Evolutionary conservation across 768 basidiomycete genomes (phyloP), one percentile per base, ranked within the genome.

Genomic region (Kwoniella bestiolae): DNA sequence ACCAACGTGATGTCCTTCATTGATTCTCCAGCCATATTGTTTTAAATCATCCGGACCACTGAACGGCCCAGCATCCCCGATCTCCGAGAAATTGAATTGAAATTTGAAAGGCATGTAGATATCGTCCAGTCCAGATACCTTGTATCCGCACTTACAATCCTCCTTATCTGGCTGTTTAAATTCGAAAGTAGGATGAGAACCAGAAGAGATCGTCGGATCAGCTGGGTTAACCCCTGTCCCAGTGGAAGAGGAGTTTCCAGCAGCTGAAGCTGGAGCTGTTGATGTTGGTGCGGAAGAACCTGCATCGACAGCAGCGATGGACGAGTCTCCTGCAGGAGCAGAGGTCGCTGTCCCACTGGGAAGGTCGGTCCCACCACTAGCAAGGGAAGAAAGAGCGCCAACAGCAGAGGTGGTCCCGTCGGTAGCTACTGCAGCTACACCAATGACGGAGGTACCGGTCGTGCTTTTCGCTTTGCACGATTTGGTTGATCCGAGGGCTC

Each of bases 71-170:
- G 12, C 14, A 44, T 61, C 49, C 5, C 12, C 32, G 3, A 49
- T 25, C 18, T 12, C 8, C 23, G 60, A 61, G n/a, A 61, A 61
- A 31, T 46, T 32, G 25, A 61, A 61, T 23, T 47, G 23, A 21
- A 51, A 61, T 9, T 38, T 34, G n/a, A 35, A 51, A 35, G 60
- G 60, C 34, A 61, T 38, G 28, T 52, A 61, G 21, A 32, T 38
- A 49, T 61, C 49, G 14, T 23, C 60, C 3, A 61, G 25, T 6
- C 46, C 47, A 3, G 49, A 35, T 6, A 61, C 49, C 12, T 51
- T 50, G 21, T 61, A 61, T 16, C 60, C 60, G 21, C 60, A 61
- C 23, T 52, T 47, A 47, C 60, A 61, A 14, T 50, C 16, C 31
- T 45, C 44, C 29, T 35, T 34, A 50, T 51, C 60, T 18, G 47